Conservation (phyloP, 371 early-diverging fungal genomes). For the Mucor mucedo region DNA sequence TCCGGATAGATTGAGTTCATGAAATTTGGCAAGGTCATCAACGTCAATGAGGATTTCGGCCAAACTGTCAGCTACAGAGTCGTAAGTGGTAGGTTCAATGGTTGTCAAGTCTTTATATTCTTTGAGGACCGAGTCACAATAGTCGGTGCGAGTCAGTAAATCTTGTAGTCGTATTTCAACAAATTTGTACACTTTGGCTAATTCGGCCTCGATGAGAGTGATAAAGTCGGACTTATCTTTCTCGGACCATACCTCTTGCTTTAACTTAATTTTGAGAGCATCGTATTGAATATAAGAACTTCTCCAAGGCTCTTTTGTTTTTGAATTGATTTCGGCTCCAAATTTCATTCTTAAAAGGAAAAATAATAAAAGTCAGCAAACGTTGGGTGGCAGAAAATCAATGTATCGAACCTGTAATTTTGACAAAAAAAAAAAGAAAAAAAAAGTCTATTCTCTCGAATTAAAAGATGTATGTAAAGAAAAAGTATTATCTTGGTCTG, state of each 20-base stretch:
- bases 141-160: conserved; percentile 71
- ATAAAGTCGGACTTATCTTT: conserved; percentile 68
- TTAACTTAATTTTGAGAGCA: conserved; percentile 36
- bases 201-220: conserved; percentile 71
- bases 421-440: too few relatives aligned
- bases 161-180: conserved; percentile 76
- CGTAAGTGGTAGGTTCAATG: conserved; percentile 9
- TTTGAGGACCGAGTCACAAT: conserved; percentile 67
- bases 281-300: conserved; percentile 47
- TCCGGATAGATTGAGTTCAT: conserved; percentile 87
- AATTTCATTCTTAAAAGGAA: conserved; percentile 43
- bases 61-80: conserved; percentile 30
- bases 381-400: too few relatives aligned
- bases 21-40: conserved; percentile 83
- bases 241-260: conserved; percentile 8
- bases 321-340: conserved; percentile 44
- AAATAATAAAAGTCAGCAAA: too few relatives aligned
- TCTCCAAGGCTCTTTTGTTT: conserved; percentile 47
- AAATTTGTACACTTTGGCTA: conserved; percentile 85
- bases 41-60: conserved; percentile 63
- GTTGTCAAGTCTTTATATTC: conserved; percentile 2
- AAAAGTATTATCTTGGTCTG: too few relatives aligned
- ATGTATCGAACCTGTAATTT: too few relatives aligned
- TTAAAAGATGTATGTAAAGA: too few relatives aligned
- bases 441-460: too few relatives aligned